Base-by-base conservation (phyloP, 2,329 filamentous ascomycete species). In the Trichoderma afroharzianum region DNA sequence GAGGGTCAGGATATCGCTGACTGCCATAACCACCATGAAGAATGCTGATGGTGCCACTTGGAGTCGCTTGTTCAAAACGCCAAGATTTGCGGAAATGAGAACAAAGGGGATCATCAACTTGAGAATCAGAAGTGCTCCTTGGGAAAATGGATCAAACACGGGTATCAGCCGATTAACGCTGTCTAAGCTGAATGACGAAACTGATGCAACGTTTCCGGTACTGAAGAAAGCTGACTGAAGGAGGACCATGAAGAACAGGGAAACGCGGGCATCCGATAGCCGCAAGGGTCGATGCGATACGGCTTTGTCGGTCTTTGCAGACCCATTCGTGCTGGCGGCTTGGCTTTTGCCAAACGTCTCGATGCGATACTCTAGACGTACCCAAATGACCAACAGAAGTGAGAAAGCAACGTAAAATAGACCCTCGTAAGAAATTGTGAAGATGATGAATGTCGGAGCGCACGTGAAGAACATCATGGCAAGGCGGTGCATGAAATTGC, bases 341-440 rank as follows among this genome's bases (percentile, higher is more conserved):
- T 68, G 53, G 30, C 4, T 21, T 26, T 26, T 75, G 50, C 71
- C 43, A 58, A 76, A 77, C 6, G 68, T 72, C 28, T 81, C 76
- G 9, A 95, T 88, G 70, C 89, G 90, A 79, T 97, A 92, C 80
- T 99, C 96, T 1, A 99, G 86, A n/a, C 91, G 90, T 39, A 98
- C 93, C 96, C 96, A 99, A 70, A 91, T 90, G 66, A 97, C 86
- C 6, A 99, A 84, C 26, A 91, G 93, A 68, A 92, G 84, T 78
- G 91, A 94, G 81, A 98, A 99, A 12, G 92, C 90, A 72, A 98
- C 89, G 81, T 98, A 99, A 81, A 99, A 99, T 2, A 99, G 86
- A 0, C 95, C 95, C 81, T 99, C 96, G 82, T 97, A 99, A 0
- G 95, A 98, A 76, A 98, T 98, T 8, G 95, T 97, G 64, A 99